Evolutionary conservation across 768 basidiomycete genomes (phyloP).

Genomic region (Rossbeevera mucosa): DNA sequence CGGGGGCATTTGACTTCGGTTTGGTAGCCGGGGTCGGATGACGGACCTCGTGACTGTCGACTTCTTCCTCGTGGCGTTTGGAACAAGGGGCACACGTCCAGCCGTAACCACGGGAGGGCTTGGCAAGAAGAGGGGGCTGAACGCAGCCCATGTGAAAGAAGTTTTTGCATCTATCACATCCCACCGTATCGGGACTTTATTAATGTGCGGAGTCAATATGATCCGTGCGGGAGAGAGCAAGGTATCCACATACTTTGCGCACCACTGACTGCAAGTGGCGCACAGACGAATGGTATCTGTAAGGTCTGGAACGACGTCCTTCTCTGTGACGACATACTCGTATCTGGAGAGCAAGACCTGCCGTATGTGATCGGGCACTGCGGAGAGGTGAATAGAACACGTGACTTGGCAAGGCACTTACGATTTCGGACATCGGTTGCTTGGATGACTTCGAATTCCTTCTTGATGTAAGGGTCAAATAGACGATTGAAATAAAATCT

Average conservation of each 20-base stretch:
- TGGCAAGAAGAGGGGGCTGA: conserved; percentile 82
- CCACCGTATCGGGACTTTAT: conserved; percentile 74
- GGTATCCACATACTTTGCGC: conserved; percentile 61
- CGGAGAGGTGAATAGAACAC: conserved; percentile 11
- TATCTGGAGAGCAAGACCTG: conserved; percentile 76
- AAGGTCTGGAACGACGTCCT: conserved; percentile 86
- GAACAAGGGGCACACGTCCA: conserved; percentile 98
- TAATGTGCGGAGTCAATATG: conserved; percentile 23
- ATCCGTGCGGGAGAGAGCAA: conserved; percentile 11
- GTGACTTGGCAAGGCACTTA: conserved; percentile 41
- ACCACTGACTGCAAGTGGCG: conserved; percentile 83
- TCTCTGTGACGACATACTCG: conserved; percentile 93
- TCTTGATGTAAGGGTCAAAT: conserved; percentile 97
- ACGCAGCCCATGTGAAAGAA: conserved; percentile 96
- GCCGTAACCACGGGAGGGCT: conserved; percentile 93
- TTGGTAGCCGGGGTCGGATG: conserved; percentile 50
- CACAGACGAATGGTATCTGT: conserved; percentile 85
- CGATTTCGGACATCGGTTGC: conserved; percentile 83
- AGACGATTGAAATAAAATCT: conserved; percentile 94
- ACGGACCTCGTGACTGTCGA: conserved; percentile 69
- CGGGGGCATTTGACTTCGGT: conserved; percentile 67
- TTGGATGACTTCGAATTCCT: conserved; percentile 94
- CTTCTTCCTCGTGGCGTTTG: conserved; percentile 78
- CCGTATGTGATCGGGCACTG: conserved; percentile 80
- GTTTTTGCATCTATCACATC: conserved; percentile 87